Conservation (phyloP, 2,329 filamentous ascomycete species). For the Aureobasidium sp. region DNA sequence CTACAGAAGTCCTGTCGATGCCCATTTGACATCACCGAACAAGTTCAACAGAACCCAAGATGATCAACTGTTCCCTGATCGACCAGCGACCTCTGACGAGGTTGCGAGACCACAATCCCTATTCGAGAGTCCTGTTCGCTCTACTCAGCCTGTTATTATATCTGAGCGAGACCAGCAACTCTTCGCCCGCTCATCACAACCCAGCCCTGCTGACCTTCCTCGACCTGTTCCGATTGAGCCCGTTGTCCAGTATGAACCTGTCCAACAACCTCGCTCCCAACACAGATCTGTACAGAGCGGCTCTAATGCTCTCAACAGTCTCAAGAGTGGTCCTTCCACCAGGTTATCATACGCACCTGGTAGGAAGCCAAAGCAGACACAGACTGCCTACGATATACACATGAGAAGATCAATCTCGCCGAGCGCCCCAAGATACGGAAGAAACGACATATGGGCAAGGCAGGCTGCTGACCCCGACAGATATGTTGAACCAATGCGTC, state of each 20-base stretch:
- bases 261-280: neutral
- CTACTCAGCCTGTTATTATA: neutral
- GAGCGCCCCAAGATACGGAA: neutral
- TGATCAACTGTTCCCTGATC: neutral
- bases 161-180: neutral
- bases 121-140: neutral
- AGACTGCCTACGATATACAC: neutral
- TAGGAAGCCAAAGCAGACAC: neutral
- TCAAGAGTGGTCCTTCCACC: neutral
- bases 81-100: neutral
- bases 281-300: neutral
- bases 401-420: neutral
- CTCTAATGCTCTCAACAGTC: neutral
- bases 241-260: neutral
- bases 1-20: neutral
- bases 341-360: neutral
- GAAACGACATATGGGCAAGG: conserved; percentile 1
- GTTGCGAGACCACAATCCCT: neutral
- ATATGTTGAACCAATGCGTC: neutral
- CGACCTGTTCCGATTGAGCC: neutral
- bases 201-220: neutral
- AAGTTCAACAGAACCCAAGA: conserved; percentile 1
- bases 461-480: neutral
- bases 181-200: neutral
- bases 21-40: neutral